Base-by-base conservation (phyloP, 805 yeast genomes). In the Starmerella sirachaensis region DNA sequence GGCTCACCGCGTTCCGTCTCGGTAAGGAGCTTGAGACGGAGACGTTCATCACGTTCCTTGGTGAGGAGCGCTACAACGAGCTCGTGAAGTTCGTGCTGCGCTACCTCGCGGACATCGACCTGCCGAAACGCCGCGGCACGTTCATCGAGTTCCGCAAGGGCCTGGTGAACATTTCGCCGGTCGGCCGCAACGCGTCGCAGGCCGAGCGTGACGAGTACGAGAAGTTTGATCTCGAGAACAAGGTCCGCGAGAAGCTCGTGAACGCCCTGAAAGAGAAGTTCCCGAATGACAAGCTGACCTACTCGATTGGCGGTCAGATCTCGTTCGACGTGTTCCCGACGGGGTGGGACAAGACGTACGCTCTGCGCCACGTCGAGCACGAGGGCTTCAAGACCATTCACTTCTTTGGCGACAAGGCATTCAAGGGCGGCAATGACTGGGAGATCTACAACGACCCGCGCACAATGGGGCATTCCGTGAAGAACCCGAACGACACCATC, bases 291-390 rank as follows among this genome's bases (percentile, higher is more conserved):
- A 80, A 78, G 40, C 72, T 91, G 58, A 88, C 97, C 51, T 91
- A 80, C 73, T 91, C 98, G 43, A 91, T 91, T 50, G 99, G 99
- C 63, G 99, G 99, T 54, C 97, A 91, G 72, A 91, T 91, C 62
- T 88, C 97, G 24, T 91, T 91, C 56, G 99, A 91, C 58, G 97
- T 91, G 48, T 91, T 91, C 88, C 99, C 99, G 69, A 83, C 95
- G 48, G 98, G 99, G 58, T 91, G 99, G 99, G 99, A 91, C 66
- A 91, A 91, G 75, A 91, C 99, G 46, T 91, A 88, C 70, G 83
- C 94, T 64, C 74, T 91, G 60, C 85, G 79, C 64, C 98, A 88
- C 65, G 86, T 91, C 53, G 83, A 66, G 55, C 63, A 69, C 43
- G 95, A 88, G 64, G 76, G 79, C 49, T 91, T 86, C 68, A 70